Evolutionary conservation across 78 protist species (phyloP), one percentile per base, ranked within the genome.

Genomic region (Neovahlkampfia damariscottae): DNA sequence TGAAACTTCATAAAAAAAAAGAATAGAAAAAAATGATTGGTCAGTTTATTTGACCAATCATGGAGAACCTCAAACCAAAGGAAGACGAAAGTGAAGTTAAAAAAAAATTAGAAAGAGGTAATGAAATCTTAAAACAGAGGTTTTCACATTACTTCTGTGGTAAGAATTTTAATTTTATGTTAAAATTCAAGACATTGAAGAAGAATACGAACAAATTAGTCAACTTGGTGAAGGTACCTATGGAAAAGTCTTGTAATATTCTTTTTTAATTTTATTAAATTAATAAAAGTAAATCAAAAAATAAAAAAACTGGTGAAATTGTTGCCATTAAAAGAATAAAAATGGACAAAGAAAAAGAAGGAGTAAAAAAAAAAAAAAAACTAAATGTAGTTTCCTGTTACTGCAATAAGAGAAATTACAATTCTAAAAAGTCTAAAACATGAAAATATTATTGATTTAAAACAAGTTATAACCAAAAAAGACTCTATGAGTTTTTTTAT

Each of bases 321-420:
- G 67, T 71, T 1, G 83, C 83, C 3, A 29, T 80, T 32, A 80
- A 80, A 58, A 40, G 5, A 69, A 41, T 93, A 28, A 77, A 70
- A 27, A 81, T 80, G 67, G 93, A 91, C 3, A 68, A 81, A 6
- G 94, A 89, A 31, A 94, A 90, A 41, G 97, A 95, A 81, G 98
- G 98, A 37, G 97, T 95, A 36, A 31, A 80, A 8, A 77, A 78
- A 67, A 80, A 78, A 0, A 81, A 79, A 5, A 32, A 80, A 79
- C 38, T 86, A 86, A 41, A 76, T 87, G 3, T 36, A 66, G 5
- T 82, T 84, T 67, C 99, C 99, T 8, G 84, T 93, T 81, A 72
- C 88, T 29, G 91, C 91, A 1, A 69, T 87, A n/a, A 77, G 91
- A 34, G 91, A 87, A 62, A 84, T 87, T 5, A 79, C 81, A 37